Base-by-base conservation (phyloP, 2,329 filamentous ascomycete genomes). In the Xylaria multiplex region DNA sequence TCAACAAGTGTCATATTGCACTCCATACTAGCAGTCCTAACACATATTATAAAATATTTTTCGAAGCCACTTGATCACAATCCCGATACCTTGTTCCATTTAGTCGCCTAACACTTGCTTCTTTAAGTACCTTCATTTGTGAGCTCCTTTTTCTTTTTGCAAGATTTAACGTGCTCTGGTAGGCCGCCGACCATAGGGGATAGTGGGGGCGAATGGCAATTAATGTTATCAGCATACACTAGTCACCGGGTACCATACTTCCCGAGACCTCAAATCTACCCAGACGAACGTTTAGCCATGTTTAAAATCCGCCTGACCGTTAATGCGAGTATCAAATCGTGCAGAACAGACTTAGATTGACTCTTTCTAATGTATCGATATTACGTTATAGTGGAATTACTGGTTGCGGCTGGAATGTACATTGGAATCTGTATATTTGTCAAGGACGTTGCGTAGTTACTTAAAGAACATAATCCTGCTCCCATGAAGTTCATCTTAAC, bases 251-350 rank as follows among this genome's bases (percentile, higher is more conserved):
- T 50, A n/a, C 30, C 11, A 13, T 14, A 56, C 32, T 45, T 60
- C 24, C 57, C 62, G 62, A 61, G 62, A 56, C 45, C 24, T 65
- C 35, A 40, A 50, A 19, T 27, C 30, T n/a, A 24, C 32, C 30
- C 9, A 46, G 14, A n/a, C 35, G 5, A 24, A 7, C 49, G 46
- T 37, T 37, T 35, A 27, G 22, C 24, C 2, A 32, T 45, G 35
- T 42, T 19, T 19, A 2, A 42, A 19, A 35, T 5, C 24, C 7
- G 42, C 19, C 49, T 4, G 27, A 46, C 9, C 9, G 14, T 30
- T 22, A 11, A 32, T 37, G 35, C 11, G 11, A 13, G 11, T 8
- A 62, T 42, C 7, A n/a, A 27, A 37, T 46, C 7, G 37, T 16
- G 22, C 27, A 24, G 35, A 13, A 37, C 11, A 63, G 46, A 37